Evolutionary conservation across 495 filamentous ascomycete genomes (phyloP), one percentile per base, ranked within the genome.

Genomic region (Baudoinia panamericana): DNA sequence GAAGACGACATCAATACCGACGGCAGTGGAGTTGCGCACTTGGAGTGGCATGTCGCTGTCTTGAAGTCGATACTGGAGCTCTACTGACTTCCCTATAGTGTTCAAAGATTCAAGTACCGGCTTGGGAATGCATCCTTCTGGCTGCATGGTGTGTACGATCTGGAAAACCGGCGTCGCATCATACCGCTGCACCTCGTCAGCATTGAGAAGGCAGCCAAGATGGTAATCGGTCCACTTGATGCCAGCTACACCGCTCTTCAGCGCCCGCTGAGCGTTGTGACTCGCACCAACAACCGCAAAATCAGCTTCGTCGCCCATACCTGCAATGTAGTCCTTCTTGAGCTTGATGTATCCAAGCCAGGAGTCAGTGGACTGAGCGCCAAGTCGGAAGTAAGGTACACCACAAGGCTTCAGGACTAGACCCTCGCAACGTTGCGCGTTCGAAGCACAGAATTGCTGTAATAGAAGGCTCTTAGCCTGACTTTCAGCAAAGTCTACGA

Each of bases 271-370:
- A 9, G 73, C 59, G 45, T 79, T 71, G 45, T 78, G 83, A 1
- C 69, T 68, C 5, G 70, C 84, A 4, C 82, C 85, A 23, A 93
- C 60, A 5, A 88, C 67, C 1, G 79, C 74, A 48, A 93, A 80
- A 55, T 93, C 85, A 1, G 80, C 75, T 28, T 82, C 78, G 49
- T 92, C 84, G 1, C 84, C 85, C 48, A 85, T 68, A 5, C 75
- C 72, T 15, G 64, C 65, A n/a, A 93, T 79, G 44, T 92, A 93
- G 49, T 92, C 84, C 48, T 87, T 92, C 56, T 93, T 93, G 20
- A 93, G 54, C 59, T 93, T 93, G 52, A 93, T 81, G 59, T 75
- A 79, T 19, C 68, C 67, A 36, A 65, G 67, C 24, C 48, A 62
- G 24, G 58, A 67, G 30, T 33, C 45, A 8, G 16, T 10, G 6